These are phyloP conservation scores for Wickerhamomyces rabaulensis DNA, from an alignment of 805 yeast genomes.

Conservation along the genomic window DNA sequence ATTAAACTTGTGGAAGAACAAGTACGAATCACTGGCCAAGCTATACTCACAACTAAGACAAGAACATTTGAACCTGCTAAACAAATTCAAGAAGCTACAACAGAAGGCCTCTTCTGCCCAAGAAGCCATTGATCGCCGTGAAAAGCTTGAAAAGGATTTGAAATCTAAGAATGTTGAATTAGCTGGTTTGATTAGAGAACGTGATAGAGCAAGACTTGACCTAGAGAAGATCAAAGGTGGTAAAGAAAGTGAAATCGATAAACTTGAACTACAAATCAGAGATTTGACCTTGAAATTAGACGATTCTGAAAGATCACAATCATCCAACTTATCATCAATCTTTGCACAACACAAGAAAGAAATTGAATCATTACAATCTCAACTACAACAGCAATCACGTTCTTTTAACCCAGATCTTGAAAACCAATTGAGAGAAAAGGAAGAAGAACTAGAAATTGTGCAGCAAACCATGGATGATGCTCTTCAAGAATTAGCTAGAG, in stretches of 20 bases:
- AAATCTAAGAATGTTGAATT: conserved; percentile 82
- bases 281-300: conserved; percentile 53
- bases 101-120: conserved; percentile 87
- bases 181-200: conserved; percentile 83
- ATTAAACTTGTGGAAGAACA: conserved; percentile 69
- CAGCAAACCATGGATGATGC: conserved; percentile 79
- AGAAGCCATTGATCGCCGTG: conserved; percentile 81
- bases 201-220: conserved; percentile 84
- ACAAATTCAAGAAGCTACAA: conserved; percentile 75
- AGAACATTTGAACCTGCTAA: conserved; percentile 77
- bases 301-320: conserved; percentile 56
- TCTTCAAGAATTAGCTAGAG: conserved; percentile 48
- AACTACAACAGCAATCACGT: conserved; percentile 23
- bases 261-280: conserved; percentile 57
- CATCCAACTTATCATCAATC: conserved; percentile 55
- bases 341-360: conserved; percentile 62
- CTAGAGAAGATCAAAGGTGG: conserved; percentile 64
- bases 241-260: conserved; percentile 60
- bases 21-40: conserved; percentile 86
- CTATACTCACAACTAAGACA: conserved; percentile 87
- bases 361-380: conserved; percentile 42
- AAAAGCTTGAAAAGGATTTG: conserved; percentile 73
- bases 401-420: conserved; percentile 31
- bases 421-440: conserved; percentile 54
- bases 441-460: conserved; percentile 71